These are phyloP conservation scores for Acanthamoeba healyi DNA, from an alignment of 208 protist genomes.

Conservation along the genomic window DNA sequence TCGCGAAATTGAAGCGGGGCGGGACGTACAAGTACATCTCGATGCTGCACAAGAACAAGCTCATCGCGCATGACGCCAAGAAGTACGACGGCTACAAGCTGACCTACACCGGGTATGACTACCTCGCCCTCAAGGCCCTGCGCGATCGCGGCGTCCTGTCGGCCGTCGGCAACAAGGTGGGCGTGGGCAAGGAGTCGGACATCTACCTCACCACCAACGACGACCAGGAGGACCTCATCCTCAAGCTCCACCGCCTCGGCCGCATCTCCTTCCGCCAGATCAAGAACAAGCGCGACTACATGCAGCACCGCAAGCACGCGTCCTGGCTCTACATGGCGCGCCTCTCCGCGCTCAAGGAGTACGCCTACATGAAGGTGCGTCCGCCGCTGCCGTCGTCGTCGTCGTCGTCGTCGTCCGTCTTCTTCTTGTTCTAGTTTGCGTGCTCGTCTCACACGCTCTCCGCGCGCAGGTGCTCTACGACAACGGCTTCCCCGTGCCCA, in stretches of 20 bases:
- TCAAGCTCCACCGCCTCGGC: constrained; percentile 97
- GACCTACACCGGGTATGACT: constrained; percentile 99
- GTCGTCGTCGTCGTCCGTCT: neutral
- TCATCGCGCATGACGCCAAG: constrained; percentile 91
- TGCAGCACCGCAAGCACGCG: constrained; percentile 92
- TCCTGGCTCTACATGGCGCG: constrained; percentile 99
- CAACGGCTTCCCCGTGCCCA: constrained; percentile 97
- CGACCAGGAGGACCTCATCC: constrained; percentile 88
- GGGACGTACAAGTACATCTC: constrained; percentile 53
- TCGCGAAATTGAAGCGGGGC: constrained; percentile 95
- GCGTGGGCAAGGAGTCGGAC: constrained; percentile 99
- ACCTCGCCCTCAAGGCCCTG: constrained; percentile 97
- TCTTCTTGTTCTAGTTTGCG: neutral
- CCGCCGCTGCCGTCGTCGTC: neutral
- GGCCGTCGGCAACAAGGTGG: constrained; percentile 96
- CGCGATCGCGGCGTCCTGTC: constrained; percentile 93
- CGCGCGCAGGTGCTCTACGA: constrained; percentile 94
- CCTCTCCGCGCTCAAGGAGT: constrained; percentile 98
- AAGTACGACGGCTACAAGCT: constrained; percentile 98
- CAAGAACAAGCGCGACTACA: constrained; percentile 98
- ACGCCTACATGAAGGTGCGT: constrained; percentile 97
- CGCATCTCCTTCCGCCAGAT: constrained; percentile 98
- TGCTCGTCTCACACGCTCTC: neutral
- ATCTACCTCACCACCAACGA: constrained; percentile 77
- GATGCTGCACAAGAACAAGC: constrained; percentile 72